Percentiles rank a stretch among this genome's conserved stretches.
Conservation (phyloP, 805 yeast species). For the Candida andamanensis region DNA sequence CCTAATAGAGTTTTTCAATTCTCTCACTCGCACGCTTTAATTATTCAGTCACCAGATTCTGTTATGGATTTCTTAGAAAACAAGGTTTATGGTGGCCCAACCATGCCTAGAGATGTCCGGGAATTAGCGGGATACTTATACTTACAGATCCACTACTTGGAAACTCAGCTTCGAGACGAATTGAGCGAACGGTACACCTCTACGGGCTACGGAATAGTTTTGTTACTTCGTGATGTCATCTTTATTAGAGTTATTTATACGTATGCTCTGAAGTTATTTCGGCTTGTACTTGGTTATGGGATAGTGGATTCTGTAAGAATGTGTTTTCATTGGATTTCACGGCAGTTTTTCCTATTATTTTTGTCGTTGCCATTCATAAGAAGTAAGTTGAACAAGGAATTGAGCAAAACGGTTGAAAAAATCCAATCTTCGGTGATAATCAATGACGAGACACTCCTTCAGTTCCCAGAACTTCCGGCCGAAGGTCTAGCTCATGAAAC, state of each 20-base stretch:
- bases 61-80: not conserved
- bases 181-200: not conserved
- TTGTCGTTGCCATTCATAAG: conserved; percentile 50
- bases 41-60: not conserved
- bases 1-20: too few relatives aligned
- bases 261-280: conserved; percentile 2
- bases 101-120: conserved; percentile 15
- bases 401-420: conserved; percentile 39
- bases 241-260: conserved; percentile 13
- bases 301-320: conserved; percentile 21
- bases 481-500: conserved; percentile 47
- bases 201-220: conserved; percentile 10
- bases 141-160: too few relatives aligned
- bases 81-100: conserved; percentile 20
- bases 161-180: too few relatives aligned
- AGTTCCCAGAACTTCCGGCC: conserved; percentile 51
- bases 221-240: conserved; percentile 17
- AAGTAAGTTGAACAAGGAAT: conserved; percentile 55
- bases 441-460: conserved; percentile 42
- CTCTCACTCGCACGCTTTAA: too few relatives aligned
- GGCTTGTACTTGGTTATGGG: conserved; percentile 35
- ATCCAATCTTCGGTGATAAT: conserved; percentile 58
- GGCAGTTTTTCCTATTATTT: conserved; percentile 23
- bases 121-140: conserved; percentile 11
- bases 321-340: conserved; percentile 10